Percentiles rank a stretch among this genome's conserved stretches.
Conservation (phyloP, 352 stramenopile genomes). For the Globisporangium viniferum region DNA sequence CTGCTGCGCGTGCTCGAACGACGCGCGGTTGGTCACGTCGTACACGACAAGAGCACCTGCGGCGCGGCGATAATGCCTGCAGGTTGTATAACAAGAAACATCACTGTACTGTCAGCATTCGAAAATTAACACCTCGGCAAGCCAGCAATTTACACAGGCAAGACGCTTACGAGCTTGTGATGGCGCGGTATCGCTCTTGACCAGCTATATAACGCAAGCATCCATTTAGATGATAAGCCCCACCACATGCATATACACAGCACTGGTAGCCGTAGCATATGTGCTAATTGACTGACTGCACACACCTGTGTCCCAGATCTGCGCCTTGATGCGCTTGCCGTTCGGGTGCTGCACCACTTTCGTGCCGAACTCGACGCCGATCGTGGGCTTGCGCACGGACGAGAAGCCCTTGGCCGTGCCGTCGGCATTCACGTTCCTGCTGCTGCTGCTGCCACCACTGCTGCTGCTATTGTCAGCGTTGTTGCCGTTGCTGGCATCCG, state of each 20-base stretch:
- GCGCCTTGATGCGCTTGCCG: slow-evolving; percentile 76
- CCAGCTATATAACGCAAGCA: slow-evolving; percentile 28
- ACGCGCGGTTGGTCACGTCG: slow-evolving; percentile 60
- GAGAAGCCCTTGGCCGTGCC: slow-evolving; percentile 47
- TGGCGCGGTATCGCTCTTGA: slow-evolving; percentile 78
- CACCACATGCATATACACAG: not conserved
- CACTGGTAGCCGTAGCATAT: not conserved
- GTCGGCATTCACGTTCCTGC: slow-evolving; percentile 20
- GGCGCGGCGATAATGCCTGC: slow-evolving; percentile 70
- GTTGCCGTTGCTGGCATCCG: not conserved
- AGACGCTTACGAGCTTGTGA: slow-evolving; percentile 69
- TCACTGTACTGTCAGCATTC: not conserved
- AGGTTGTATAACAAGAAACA: not conserved
- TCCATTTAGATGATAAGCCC: not conserved
- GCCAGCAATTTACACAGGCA: no score
- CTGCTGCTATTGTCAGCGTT: not conserved
- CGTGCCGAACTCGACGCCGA: slow-evolving; percentile 81
- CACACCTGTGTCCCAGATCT: slow-evolving; percentile 78
- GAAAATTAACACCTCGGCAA: not conserved
- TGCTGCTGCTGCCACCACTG: not conserved
- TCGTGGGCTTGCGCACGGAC: slow-evolving; percentile 64
- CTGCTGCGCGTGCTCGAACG: slow-evolving; percentile 67
- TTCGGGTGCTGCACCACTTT: slow-evolving; percentile 74
- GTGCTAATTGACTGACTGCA: not conserved
- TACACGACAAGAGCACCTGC: slow-evolving; percentile 74